Base-by-base conservation (phyloP, 257 asterid genomes). In the Solanum microdontum region DNA sequence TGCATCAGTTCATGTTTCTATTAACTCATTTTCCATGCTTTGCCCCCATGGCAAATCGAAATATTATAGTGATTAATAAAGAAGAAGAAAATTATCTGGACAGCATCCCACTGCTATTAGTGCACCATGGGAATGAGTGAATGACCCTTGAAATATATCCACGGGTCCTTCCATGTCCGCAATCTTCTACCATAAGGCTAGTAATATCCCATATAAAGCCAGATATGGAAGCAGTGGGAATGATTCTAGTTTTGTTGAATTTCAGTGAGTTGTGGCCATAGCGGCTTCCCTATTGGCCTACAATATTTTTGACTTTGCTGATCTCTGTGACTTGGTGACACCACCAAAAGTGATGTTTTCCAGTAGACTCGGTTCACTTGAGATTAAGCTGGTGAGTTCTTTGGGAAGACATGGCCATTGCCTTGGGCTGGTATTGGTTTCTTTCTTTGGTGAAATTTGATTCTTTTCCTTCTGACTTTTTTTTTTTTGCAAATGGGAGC, bases 331-430 rank as follows among this genome's bases (percentile, higher is more conserved):
- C 86, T 90, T 91, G 62, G 88, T 68, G 83, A 87, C 84, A 34
- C 93, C 86, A 23, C 90, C 91, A 33, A 86, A 89, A 4, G 87
- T 80, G 30, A 91, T 87, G 86, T 86, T 90, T 28, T 64, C 79
- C 88, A 90, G 48, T 40, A 77, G 51, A 19, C 51, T 62, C 15
- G 1, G 28, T 83, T 70, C 43, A 77, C 83, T 4, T 87, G 84
- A 85, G 33, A 86, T 86, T 64, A 90, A 89, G 62, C 84, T 72
- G 72, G 12, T 21, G 72, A 82, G 83, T 43, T 90, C 89, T 45
- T 89, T 91, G 14, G 92, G 93, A 84, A 91, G 90, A 89, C 90
- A 85, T 48, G 92, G 90, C 94, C 93, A 91, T 73, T 80, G 72
- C 89, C 82, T 40, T 43, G 64, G 37, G 64, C 15, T 79, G 2